Conservation (phyloP, 257 asterid genomes). For the Petrea volubilis region DNA sequence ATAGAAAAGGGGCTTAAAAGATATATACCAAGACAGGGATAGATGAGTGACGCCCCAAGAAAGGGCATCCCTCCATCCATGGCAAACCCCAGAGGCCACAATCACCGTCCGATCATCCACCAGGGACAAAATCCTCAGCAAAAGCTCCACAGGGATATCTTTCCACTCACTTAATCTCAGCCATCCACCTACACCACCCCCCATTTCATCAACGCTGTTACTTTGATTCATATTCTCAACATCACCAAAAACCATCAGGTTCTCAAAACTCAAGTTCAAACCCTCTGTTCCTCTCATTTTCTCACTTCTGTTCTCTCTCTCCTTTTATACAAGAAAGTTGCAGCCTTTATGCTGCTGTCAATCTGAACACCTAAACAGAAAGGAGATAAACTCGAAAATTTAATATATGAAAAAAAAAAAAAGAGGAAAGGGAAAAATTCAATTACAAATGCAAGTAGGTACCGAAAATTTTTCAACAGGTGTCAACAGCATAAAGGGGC, state of each 20-base stretch:
- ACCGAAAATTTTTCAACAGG: constrained; percentile 27
- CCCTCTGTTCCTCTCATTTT: constrained; percentile 46
- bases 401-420: background rate
- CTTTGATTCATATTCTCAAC: constrained; percentile 7
- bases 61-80: constrained; percentile 95
- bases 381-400: constrained; percentile 21
- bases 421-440: too few relatives aligned
- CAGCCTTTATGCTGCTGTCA: constrained; percentile 20
- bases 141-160: constrained; percentile 85
- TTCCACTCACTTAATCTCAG: constrained; percentile 78
- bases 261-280: constrained; percentile 62
- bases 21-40: constrained; percentile 78
- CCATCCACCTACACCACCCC: constrained; percentile 45
- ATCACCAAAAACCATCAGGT: constrained; percentile 57
- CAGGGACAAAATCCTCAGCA: constrained; percentile 74
- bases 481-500: constrained; percentile 18
- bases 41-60: constrained; percentile 82
- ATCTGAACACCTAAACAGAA: constrained; percentile 16
- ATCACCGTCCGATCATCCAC: constrained; percentile 88
- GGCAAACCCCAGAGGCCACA: constrained; percentile 93
- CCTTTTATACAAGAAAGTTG: constrained; percentile 15
- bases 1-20: background rate
- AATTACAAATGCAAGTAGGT: constrained; percentile 24
- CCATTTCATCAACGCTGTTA: constrained; percentile 35
- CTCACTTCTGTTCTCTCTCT: background rate